These are phyloP conservation scores for Rosa multiflora DNA, from an alignment of 306 rosid species.

Conservation along the genomic window DNA sequence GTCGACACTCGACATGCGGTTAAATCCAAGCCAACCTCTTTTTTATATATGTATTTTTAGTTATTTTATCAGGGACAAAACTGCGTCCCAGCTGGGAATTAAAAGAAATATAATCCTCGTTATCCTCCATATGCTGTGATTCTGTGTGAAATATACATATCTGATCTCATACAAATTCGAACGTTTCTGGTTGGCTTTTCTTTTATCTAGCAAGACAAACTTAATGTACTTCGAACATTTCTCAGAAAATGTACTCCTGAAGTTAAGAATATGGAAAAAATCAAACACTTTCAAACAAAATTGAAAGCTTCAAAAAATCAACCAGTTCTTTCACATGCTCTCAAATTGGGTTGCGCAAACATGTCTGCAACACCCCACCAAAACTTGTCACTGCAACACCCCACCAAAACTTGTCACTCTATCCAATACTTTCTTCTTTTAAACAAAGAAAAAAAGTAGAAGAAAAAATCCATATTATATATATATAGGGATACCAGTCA, in stretches of 20 bases:
- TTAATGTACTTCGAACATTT: not conserved
- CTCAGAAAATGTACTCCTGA: not conserved
- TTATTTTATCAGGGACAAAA: not conserved
- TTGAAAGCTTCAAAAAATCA: not conserved
- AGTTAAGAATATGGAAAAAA: not conserved
- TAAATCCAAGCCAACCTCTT: not conserved
- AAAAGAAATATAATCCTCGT: slow-evolving; percentile 2
- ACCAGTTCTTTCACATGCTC: slow-evolving; percentile 2
- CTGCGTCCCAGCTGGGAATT: not conserved
- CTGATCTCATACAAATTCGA: not conserved
- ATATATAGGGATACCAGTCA: not conserved
- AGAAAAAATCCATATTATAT: not conserved
- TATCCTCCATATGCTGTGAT: not conserved
- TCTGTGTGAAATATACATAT: not conserved
- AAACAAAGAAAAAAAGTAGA: not conserved
- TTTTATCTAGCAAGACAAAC: not conserved
- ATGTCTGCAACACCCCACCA: not conserved
- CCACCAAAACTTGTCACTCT: not conserved
- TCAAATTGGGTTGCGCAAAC: slow-evolving; percentile 9
- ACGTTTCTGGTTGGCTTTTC: not conserved
- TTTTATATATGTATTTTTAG: not conserved
- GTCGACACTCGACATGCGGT: not conserved
- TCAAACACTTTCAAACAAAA: slow-evolving; percentile 12
- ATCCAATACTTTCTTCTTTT: not conserved
- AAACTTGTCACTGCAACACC: not conserved